Conservation (phyloP, 768 basidiomycete species). For the Harrya chromipes region DNA sequence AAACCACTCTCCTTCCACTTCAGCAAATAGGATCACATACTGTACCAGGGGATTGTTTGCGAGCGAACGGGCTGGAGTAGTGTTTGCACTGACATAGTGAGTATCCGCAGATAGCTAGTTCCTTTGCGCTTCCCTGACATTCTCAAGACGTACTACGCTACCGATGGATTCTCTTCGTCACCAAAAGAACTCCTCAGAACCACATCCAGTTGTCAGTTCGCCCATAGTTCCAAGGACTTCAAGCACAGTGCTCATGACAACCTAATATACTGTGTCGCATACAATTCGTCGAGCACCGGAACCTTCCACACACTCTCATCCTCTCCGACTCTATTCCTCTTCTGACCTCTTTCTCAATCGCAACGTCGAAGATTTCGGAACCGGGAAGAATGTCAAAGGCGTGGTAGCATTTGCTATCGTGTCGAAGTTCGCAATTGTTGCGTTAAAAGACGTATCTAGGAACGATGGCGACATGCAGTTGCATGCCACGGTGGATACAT, state of each 20-base stretch:
- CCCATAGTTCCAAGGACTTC: constrained; percentile 82
- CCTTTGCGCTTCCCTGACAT: constrained; percentile 6
- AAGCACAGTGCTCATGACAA: constrained; percentile 70
- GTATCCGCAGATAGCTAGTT: neutral
- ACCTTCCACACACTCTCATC: constrained; percentile 45
- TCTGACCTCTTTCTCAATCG: constrained; percentile 75
- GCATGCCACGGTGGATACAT: constrained; percentile 83
- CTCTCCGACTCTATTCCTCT: constrained; percentile 75
- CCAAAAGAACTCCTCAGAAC: constrained; percentile 62
- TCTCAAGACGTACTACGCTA: constrained; percentile 83
- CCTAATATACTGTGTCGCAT: constrained; percentile 88
- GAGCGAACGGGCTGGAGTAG: constrained; percentile 49
- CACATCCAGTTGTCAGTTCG: constrained; percentile 82
- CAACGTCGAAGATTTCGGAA: constrained; percentile 81
- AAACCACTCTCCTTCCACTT: constrained; percentile 87
- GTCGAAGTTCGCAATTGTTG: constrained; percentile 89
- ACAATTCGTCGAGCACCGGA: constrained; percentile 53
- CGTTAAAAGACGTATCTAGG: constrained; percentile 65
- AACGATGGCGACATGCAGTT: constrained; percentile 72
- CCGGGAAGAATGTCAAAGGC: constrained; percentile 80
- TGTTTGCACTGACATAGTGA: constrained; percentile 71
- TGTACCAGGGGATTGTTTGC: constrained; percentile 77
- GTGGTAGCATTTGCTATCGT: constrained; percentile 94
- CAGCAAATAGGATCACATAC: constrained; percentile 69
- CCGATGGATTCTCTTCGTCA: constrained; percentile 68